These are phyloP conservation scores for Globisporangium alternatum DNA, from an alignment of 352 stramenopile genomes.

Conservation along the genomic window DNA sequence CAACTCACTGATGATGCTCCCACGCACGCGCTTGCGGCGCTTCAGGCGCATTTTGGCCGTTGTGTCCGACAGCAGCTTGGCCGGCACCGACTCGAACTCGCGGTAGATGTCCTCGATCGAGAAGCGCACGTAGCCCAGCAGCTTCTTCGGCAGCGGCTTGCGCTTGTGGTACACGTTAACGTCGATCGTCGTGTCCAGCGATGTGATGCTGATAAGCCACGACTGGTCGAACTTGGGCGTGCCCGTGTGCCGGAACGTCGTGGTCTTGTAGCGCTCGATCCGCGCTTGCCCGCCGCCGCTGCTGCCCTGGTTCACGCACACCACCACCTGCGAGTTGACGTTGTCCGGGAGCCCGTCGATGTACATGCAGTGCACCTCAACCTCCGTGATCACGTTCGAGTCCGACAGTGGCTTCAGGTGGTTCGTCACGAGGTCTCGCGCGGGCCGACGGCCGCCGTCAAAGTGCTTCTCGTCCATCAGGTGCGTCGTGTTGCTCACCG, in stretches of 20 bases:
- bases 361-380: constrained; percentile 75
- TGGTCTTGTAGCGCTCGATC: constrained; percentile 68
- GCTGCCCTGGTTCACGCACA: constrained; percentile 48
- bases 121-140: constrained; percentile 63
- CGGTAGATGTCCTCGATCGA: constrained; percentile 87
- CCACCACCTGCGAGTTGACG: constrained; percentile 64
- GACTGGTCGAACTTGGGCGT: constrained; percentile 82
- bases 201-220: constrained; percentile 73
- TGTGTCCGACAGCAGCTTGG: constrained; percentile 63
- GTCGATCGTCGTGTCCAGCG: constrained; percentile 75
- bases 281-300: constrained; percentile 35
- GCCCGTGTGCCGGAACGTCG: constrained; percentile 50
- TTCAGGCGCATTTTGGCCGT: constrained; percentile 76
- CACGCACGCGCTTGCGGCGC: constrained; percentile 69
- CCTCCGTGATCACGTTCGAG: constrained; percentile 84
- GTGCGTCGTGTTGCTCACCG: constrained; percentile 84
- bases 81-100: constrained; percentile 71
- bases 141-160: constrained; percentile 82
- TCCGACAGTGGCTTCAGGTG: constrained; percentile 74
- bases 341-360: constrained; percentile 69
- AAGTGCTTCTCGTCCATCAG: constrained; percentile 79
- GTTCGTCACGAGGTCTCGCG: constrained; percentile 53
- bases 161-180: constrained; percentile 83
- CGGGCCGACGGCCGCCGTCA: constrained; percentile 70
- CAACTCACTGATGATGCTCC: constrained; percentile 80